Evolutionary conservation across 208 protist species (phyloP).

Genomic region (Trypanosoma caninum): DNA sequence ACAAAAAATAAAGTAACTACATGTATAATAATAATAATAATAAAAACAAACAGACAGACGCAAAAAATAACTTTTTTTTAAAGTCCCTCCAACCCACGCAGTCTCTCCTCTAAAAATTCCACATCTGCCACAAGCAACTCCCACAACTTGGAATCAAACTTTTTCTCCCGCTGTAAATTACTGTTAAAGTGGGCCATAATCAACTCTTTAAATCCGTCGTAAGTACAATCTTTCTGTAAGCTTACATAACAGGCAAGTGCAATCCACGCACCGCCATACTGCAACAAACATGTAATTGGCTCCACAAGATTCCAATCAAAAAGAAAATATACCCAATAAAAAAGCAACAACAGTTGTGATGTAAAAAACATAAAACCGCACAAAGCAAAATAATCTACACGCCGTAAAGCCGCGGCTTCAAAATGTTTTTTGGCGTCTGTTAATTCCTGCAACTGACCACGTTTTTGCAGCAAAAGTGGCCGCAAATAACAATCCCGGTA

Average conservation of each 20-base stretch:
- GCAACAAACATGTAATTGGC: slow-evolving; percentile 85
- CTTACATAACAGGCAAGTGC: slow-evolving; percentile 57
- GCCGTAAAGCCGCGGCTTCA: slow-evolving; percentile 27
- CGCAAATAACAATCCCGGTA: slow-evolving; percentile 34
- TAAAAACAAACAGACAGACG: not conserved
- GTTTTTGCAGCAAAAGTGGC: slow-evolving; percentile 27
- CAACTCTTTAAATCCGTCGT: slow-evolving; percentile 31
- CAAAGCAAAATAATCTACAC: slow-evolving; percentile 26
- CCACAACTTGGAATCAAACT: slow-evolving; percentile 32
- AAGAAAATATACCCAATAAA: slow-evolving; percentile 80
- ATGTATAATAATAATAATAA: not conserved
- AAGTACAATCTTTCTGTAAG: slow-evolving; percentile 52
- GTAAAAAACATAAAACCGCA: slow-evolving; percentile 42
- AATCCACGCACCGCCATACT: slow-evolving; percentile 72
- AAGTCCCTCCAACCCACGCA: slow-evolving; percentile 35
- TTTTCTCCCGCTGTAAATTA: slow-evolving; percentile 27
- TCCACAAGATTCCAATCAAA: slow-evolving; percentile 89
- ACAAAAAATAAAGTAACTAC: no score
- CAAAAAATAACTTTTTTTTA: slow-evolving; percentile 1
- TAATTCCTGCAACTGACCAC: slow-evolving; percentile 28
- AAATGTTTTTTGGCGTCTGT: slow-evolving; percentile 27
- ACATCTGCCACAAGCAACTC: slow-evolving; percentile 44
- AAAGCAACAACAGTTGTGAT: slow-evolving; percentile 44
- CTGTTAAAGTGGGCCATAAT: slow-evolving; percentile 14
- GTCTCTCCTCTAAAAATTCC: slow-evolving; percentile 25